A percentile compares a stretch with the other conserved stretches of the same genome.
phyloP scores from a whole-genome alignment of 495 filamentous ascomycete genomes.

The Podospora comata region DNA sequence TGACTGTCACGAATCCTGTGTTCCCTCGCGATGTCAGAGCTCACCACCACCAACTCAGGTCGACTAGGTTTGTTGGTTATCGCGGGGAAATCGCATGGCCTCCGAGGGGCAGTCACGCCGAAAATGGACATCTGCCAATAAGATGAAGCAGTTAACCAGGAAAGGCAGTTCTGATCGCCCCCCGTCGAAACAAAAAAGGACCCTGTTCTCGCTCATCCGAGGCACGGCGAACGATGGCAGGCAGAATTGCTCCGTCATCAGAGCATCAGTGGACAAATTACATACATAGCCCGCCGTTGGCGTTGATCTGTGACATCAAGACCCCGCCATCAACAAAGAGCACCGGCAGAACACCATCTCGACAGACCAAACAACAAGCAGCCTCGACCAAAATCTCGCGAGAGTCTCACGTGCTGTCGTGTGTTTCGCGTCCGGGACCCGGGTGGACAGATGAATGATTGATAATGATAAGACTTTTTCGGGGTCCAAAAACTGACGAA shows the following conservation, averaged over 20 bases:
- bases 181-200: neutral
- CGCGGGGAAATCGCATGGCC: neutral
- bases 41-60: neutral
- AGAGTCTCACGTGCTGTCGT: neutral
- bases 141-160: neutral
- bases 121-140: neutral
- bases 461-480: conserved; percentile 3
- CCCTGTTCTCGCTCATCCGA: neutral
- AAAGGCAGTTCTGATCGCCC: neutral
- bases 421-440: neutral
- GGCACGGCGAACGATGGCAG: neutral
- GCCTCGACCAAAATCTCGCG: too few species aligned
- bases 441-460: neutral
- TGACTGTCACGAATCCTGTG: conserved; percentile 7
- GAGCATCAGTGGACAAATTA: neutral
- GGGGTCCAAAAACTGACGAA: conserved; percentile 7
- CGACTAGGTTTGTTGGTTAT: neutral
- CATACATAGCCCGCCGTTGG: neutral
- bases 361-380: too few species aligned
- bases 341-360: neutral
- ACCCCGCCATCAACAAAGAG: conserved; percentile 12
- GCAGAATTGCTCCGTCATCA: neutral
- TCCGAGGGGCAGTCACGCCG: neutral
- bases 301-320: conserved; percentile 28
- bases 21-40: neutral